Percentiles rank a stretch among this genome's conserved stretches.
These are phyloP conservation scores for Syzygium aqueum DNA, from an alignment of 345 rosid species.

Conservation along the genomic window DNA sequence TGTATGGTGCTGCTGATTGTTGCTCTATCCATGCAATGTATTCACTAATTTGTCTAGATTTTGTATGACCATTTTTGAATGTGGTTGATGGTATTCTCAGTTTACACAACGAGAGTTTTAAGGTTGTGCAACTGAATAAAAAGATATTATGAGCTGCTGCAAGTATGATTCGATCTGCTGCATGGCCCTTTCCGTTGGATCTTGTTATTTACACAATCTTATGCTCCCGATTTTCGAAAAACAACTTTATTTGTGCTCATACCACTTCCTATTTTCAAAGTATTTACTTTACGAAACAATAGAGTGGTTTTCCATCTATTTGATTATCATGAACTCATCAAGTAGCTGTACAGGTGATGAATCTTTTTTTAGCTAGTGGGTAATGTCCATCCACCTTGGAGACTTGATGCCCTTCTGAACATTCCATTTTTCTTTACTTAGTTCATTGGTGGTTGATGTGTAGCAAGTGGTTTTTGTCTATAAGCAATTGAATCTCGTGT, in stretches of 20 bases:
- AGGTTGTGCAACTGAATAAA: not conserved
- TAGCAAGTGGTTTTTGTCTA: not conserved
- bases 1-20: not conserved
- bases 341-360: not conserved
- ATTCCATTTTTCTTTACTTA: not conserved
- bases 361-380: not conserved
- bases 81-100: not conserved
- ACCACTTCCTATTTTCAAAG: not conserved
- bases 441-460: not conserved
- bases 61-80: not conserved
- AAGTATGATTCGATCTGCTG: not conserved
- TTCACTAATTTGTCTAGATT: not conserved
- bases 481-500: not conserved
- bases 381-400: not conserved
- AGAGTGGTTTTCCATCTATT: not conserved
- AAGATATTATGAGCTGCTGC: not conserved
- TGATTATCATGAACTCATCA: rapidly evolving
- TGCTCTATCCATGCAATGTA: not conserved
- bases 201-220: not conserved
- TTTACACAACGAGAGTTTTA: not conserved
- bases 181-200: not conserved
- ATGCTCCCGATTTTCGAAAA: not conserved
- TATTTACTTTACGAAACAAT: not conserved
- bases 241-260: not conserved
- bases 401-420: not conserved